Percentiles rank a stretch among this genome's conserved stretches.
Conservation (phyloP, 192 early-diverging fungal species). For the Coemansia sp. region DNA sequence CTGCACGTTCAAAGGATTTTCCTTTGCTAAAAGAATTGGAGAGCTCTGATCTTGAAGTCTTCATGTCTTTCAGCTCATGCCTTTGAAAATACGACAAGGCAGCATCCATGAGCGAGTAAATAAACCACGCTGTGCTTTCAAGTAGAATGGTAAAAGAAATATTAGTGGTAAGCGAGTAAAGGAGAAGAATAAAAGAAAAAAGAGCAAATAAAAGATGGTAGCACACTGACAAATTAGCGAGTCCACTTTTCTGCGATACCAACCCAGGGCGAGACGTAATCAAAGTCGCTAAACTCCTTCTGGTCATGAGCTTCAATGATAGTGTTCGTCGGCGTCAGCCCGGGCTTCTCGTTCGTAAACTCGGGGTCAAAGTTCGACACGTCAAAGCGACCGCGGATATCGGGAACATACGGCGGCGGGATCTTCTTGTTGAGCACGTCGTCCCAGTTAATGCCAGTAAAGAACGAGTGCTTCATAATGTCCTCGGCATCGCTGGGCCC, state of each 20-base stretch:
- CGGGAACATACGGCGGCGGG: slow-evolving; percentile 88
- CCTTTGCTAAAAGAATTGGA: neutral
- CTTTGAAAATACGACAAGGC: no score
- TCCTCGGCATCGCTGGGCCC: slow-evolving; percentile 88
- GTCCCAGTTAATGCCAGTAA: slow-evolving; percentile 95
- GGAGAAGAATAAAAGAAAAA: neutral
- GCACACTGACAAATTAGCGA: slow-evolving; percentile 10
- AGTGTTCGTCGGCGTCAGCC: slow-evolving; percentile 89
- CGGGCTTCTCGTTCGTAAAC: slow-evolving; percentile 94
- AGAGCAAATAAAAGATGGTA: neutral
- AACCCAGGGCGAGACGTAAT: slow-evolving; percentile 94
- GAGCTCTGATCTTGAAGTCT: neutral
- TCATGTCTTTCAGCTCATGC: neutral
- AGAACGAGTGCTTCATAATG: slow-evolving; percentile 94
- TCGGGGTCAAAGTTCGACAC: slow-evolving; percentile 99
- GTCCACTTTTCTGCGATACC: slow-evolving; percentile 56
- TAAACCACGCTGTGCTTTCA: no score
- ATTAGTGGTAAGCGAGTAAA: neutral
- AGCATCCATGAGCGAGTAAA: no score
- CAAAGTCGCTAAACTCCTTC: slow-evolving; percentile 94
- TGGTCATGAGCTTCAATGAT: slow-evolving; percentile 82
- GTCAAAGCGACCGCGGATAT: slow-evolving; percentile 77
- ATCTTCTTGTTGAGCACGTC: slow-evolving; percentile 88
- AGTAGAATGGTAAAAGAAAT: no score
- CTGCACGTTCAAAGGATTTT: neutral